Evolutionary conservation across 305 asterid genomes (phyloP).

Genomic region (Fraxinus velutina): DNA sequence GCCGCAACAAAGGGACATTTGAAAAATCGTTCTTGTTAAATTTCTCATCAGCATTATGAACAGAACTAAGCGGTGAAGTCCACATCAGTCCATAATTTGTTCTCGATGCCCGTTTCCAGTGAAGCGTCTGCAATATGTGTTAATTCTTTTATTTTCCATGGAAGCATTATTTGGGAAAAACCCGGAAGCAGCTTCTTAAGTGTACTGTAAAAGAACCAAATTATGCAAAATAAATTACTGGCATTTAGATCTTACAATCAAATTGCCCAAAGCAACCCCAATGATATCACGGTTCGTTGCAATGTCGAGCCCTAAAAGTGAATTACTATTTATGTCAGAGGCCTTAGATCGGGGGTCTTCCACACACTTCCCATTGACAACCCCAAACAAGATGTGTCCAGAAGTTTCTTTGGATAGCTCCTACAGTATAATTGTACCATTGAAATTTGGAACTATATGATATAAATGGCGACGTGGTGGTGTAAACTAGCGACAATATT

Average conservation of each 20-base stretch:
- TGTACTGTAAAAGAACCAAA: neutral
- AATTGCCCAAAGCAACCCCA: constrained; percentile 88
- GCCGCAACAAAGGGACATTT: constrained; percentile 66
- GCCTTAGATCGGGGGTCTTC: constrained; percentile 89
- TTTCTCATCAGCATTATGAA: constrained; percentile 50
- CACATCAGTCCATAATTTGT: constrained; percentile 70
- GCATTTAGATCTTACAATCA: constrained; percentile 59
- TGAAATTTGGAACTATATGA: neutral
- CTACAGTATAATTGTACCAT: constrained; percentile 27
- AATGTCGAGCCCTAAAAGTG: constrained; percentile 75
- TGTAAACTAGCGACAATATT: neutral
- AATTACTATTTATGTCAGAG: constrained; percentile 72
- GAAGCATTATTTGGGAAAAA: neutral
- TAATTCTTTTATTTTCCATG: neutral
- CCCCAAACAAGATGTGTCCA: constrained; percentile 75
- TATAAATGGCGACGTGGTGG: neutral
- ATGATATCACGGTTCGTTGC: constrained; percentile 81
- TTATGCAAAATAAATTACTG: neutral
- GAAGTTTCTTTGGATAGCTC: constrained; percentile 79
- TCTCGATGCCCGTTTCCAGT: constrained; percentile 94
- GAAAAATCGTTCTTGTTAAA: constrained; percentile 38
- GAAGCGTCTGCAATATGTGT: constrained; percentile 63
- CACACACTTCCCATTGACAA: constrained; percentile 84
- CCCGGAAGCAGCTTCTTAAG: neutral
- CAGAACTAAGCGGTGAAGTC: constrained; percentile 82